Conservation (phyloP, 2,329 filamentous ascomycete species). For the Ascochyta lentis region DNA sequence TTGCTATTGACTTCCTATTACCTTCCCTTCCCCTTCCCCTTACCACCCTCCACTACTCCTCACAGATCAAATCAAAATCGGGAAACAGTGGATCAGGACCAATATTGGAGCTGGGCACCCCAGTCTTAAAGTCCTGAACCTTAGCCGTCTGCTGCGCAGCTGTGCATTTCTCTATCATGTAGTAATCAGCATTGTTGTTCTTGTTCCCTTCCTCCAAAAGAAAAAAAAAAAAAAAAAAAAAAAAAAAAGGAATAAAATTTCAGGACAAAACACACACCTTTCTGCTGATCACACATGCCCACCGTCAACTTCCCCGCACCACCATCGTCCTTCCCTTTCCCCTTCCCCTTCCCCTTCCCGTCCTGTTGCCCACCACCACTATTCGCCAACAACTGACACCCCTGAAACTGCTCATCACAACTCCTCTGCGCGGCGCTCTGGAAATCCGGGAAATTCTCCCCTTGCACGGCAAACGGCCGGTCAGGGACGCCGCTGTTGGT, state of each 20-base stretch:
- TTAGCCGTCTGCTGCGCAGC: conserved; percentile 34
- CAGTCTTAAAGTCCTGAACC: conserved; percentile 37
- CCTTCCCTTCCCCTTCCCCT: neutral
- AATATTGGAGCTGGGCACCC: conserved; percentile 41
- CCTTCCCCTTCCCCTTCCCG: conserved; percentile 11
- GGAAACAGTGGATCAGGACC: conserved; percentile 48
- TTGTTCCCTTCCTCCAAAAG: neutral
- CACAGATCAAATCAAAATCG: conserved; percentile 49
- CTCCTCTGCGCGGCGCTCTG: conserved; percentile 64
- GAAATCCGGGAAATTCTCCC: conserved; percentile 60
- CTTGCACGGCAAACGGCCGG: conserved; percentile 45
- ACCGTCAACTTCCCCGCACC: conserved; percentile 19
- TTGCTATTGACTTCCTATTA: neutral
- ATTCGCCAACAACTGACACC: conserved; percentile 56
- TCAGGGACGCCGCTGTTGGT: conserved; percentile 59
- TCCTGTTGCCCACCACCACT: conserved; percentile 24
- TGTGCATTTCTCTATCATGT: conserved; percentile 34
- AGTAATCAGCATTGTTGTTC: neutral
- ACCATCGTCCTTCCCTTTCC: conserved; percentile 23
- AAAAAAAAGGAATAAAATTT: too few relatives aligned
- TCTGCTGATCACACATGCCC: conserved; percentile 31
- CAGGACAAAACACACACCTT: conserved; percentile 20
- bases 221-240: too few relatives aligned
- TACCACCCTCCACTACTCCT: conserved; percentile 11
- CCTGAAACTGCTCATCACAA: conserved; percentile 69